These are phyloP conservation scores for Trichomonas gallinae DNA, from an alignment of 208 protist species.

Conservation along the genomic window DNA sequence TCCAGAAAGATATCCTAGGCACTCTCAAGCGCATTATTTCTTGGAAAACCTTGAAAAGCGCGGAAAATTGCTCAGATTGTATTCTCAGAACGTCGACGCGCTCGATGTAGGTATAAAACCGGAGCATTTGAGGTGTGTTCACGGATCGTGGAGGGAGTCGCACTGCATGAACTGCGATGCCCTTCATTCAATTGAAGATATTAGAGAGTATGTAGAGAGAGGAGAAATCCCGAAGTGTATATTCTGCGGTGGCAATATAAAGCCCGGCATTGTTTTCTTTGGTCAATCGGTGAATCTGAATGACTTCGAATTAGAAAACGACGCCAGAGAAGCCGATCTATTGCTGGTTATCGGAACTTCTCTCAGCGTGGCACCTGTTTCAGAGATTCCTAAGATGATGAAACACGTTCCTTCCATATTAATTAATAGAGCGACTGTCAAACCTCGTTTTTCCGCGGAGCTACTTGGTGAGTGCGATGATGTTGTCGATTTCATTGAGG, in stretches of 20 bases:
- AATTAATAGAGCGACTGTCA: neutral
- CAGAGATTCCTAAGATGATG: neutral
- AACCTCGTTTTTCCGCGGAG: neutral
- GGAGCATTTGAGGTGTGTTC: neutral
- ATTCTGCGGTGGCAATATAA: neutral
- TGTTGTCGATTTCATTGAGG: neutral
- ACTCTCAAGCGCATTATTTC: slow-evolving; percentile 4
- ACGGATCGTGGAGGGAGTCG: neutral
- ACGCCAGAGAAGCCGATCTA: neutral
- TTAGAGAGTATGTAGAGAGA: neutral
- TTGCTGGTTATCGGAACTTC: neutral
- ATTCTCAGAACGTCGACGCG: neutral
- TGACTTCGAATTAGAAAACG: neutral
- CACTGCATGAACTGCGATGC: neutral
- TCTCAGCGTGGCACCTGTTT: neutral
- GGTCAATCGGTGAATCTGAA: neutral
- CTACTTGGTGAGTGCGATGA: neutral
- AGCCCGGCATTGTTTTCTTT: slow-evolving; percentile 12
- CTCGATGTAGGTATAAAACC: neutral
- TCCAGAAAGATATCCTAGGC: neutral
- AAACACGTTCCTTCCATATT: neutral
- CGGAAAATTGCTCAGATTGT: slow-evolving; percentile 4
- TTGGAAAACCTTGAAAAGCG: neutral
- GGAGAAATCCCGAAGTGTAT: neutral
- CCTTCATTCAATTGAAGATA: neutral